These are phyloP conservation scores for Macrophomina phaseolina DNA, from an alignment of 2,329 filamentous ascomycete genomes.

Conservation along the genomic window DNA sequence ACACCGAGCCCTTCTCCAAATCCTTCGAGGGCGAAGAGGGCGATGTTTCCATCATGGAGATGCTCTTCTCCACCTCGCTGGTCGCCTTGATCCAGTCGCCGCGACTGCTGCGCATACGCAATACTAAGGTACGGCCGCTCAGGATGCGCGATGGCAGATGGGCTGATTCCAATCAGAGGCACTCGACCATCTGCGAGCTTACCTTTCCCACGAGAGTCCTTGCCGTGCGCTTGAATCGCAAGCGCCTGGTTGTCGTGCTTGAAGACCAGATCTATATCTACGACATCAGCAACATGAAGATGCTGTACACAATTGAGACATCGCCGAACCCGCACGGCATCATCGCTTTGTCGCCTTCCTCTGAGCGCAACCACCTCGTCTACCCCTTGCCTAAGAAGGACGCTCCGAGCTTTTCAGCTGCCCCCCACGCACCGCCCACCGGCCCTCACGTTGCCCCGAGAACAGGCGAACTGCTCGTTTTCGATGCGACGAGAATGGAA, in stretches of 20 bases:
- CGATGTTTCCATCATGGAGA: conserved; percentile 95
- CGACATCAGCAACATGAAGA: conserved; percentile 98
- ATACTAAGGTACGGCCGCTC: conserved; percentile 76
- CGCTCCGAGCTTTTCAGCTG: conserved; percentile 51
- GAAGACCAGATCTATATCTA: conserved; percentile 98
- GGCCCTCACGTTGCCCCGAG: conserved; percentile 78
- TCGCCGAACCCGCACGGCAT: conserved; percentile 91
- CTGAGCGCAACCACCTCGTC: conserved; percentile 93
- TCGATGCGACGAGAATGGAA: conserved; percentile 86
- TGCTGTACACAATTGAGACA: conserved; percentile 89
- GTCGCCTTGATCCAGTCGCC: conserved; percentile 93
- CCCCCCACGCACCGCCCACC: conserved; percentile 83
- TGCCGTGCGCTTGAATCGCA: conserved; percentile 91
- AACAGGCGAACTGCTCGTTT: conserved; percentile 90
- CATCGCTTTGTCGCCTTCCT: conserved; percentile 90
- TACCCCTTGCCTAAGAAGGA: conserved; percentile 81
- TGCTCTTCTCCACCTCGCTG: conserved; percentile 97
- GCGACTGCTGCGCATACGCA: conserved; percentile 90
- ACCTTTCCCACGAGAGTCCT: conserved; percentile 97
- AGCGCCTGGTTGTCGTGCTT: conserved; percentile 88
- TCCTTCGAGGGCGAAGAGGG: conserved; percentile 94
- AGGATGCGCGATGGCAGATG: conserved; percentile 26
- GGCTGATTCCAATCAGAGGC: conserved; percentile 53
- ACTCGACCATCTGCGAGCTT: conserved; percentile 94
- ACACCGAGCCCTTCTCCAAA: conserved; percentile 93